Evolutionary conservation across 805 yeast genomes (phyloP), one percentile per base, ranked within the genome.

Genomic region (Starmerella potacharoeniae): DNA sequence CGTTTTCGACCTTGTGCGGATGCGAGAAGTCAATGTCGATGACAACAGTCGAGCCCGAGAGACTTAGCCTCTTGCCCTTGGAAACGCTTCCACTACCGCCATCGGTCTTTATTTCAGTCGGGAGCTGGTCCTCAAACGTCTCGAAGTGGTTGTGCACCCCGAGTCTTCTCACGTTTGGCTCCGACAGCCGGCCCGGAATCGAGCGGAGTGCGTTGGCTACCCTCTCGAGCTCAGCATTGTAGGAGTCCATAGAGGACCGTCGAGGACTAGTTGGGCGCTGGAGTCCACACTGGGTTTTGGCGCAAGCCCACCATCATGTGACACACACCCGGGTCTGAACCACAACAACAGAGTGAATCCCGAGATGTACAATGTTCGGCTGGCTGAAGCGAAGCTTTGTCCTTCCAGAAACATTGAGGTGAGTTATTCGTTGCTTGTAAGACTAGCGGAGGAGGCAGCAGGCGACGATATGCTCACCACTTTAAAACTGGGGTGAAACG

Each of bases 21-120:
- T 16, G 5, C 9, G 56, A 57, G 42, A 64, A 57, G 44, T 64
- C 66, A 5, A 67, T 61, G 54, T 71, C 75, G 1, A 71, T 60
- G 14, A 71, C 67, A 10, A 70, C 66, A 37, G 70, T 69, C 11
- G 71, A 62, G 4, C 74, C 74, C 3, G 72, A 70, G 4, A 71
- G 60, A 29, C 71, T 67, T 28, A 71, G 59, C 6, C 74, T 61
- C 35, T 64, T 67, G n/a, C 68, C 70, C 33, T 60, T 60, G 8
- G 60, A 58, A 5, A 55, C 55, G 40, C 49, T 53, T 11, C 55
- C 16, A 17, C 17, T 14, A 30, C 36, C 54, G 16, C 29, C 40
- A 31, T 34, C 49, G 5, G n/a, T 34, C 16, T 13, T 8, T 5
- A 46, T 16, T 10, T 46, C 49, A 11, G 17, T 22, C 11, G 37